Evolutionary conservation across 1,284 basidiomycete species (phyloP), one percentile per base, ranked within the genome.

Genomic region (Cryptococcus sp.): DNA sequence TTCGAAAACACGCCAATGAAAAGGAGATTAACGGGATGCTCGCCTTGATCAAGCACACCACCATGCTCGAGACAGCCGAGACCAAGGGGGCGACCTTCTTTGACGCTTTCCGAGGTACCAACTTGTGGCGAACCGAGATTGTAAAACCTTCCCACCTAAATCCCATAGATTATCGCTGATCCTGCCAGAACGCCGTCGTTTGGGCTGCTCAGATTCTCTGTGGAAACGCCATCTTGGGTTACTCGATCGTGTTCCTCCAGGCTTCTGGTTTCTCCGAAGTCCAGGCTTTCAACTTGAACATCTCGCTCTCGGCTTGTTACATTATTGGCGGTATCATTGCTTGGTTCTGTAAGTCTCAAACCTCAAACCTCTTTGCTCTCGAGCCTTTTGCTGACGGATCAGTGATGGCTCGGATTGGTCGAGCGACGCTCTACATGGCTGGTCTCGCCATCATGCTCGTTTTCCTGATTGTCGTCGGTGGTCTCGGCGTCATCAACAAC

Each of bases 401-500:
- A 50, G 55, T 73, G 40, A 69, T 76, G 57, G 51, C 50, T 16
- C 51, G 55, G 32, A 40, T 69, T 39, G 73, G 74, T 25, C 67
- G 75, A 35, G 67, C 74, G n/a, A 62, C 68, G 2, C 57, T 78
- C 28, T 78, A 77, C 65, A 66, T 75, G 52, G 60, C 48, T 35
- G 77, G 76, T 24, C 63, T 76, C 38, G 56, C 60, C 18, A 39
- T 58, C 50, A 74, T 75, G 68, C 56, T 66, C 36, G 47, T 70
- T 47, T 51, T 48, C 19, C 62, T 77, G 31, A 51, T 75, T 51
- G 54, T 69, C 53, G 71, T 74, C 51, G 77, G 76, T 24, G 65
- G 55, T 9, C 60, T 76, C 35, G 74, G 72, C 25, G 74, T 66
- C 51, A 36, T 35, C 31, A 38, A 48, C 12, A 5, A 26, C 16